Conservation (phyloP, 176 grass and related monocot species). For the Aegilops umbellulata region DNA sequence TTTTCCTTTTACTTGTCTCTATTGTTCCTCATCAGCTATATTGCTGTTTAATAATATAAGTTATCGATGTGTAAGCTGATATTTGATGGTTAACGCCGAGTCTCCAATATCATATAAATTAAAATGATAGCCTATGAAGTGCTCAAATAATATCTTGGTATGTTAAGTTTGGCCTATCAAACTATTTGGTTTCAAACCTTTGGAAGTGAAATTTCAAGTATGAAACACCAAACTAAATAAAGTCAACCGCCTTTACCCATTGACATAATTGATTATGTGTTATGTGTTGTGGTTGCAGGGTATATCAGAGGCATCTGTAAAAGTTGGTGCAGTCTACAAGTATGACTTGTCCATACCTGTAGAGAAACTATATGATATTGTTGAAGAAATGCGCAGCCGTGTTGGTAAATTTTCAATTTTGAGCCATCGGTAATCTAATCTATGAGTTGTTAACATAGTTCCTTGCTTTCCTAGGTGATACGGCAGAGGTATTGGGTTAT, state of each 20-base stretch:
- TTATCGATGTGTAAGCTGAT: not conserved
- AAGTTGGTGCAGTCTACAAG: slow-evolving; percentile 90
- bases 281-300: slow-evolving; percentile 46
- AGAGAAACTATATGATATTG: slow-evolving; percentile 81
- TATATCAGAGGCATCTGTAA: slow-evolving; percentile 90
- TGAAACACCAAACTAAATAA: not conserved
- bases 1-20: no score
- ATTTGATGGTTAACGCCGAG: slow-evolving; percentile 2
- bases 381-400: slow-evolving; percentile 83
- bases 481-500: slow-evolving; percentile 73
- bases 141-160: not conserved
- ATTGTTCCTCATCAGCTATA: no score
- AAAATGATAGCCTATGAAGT: not conserved
- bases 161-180: slow-evolving; percentile 8
- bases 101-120: not conserved
- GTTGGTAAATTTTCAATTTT: slow-evolving; percentile 53
- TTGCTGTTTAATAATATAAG: not conserved
- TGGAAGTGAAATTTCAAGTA: not conserved
- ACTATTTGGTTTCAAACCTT: not conserved
- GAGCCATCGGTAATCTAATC: not conserved
- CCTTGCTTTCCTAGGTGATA: slow-evolving; percentile 50
- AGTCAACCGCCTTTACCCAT: not conserved
- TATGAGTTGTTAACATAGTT: slow-evolving; percentile 6
- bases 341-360: slow-evolving; percentile 87
- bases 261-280: not conserved